Base-by-base conservation (phyloP, 352 stramenopile genomes). In the Phytopythium kandeliae region DNA sequence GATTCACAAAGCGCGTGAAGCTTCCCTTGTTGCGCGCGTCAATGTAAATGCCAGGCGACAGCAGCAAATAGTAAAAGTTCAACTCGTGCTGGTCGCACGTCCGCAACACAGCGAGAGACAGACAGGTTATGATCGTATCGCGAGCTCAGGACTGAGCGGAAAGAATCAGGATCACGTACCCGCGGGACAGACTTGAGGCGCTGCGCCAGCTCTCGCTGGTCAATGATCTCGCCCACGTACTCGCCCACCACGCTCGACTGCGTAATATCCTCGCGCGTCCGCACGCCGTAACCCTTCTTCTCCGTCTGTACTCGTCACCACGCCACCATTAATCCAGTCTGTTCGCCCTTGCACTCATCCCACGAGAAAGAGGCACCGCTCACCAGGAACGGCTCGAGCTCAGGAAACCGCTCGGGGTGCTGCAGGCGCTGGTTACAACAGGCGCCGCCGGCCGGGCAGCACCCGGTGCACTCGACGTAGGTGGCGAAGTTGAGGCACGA, bases 1-100 rank as follows among this genome's bases (percentile, higher is more conserved):
- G 91, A 65, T 98, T 98, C 42, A 98, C 95, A 62, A 98, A 98
- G 0, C 96, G 71, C 54, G 95, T 97, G 45, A 98, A 96, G 61
- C 91, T 96, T 16, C 95, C 95, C 42, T 92, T 89, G 46, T 85
- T 81, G 17, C 85, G 74, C 4, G 86, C 88, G 43, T 97, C 88
- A 51, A 97, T 95, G 63, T 95, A 97, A 11, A 92, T 69, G 0
- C 84, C 84, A 3, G 82, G 82, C 22, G 82, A 64, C n/a, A 95
- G 49, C 35, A 89, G 58, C 54, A 95, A 42, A 33, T 93, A 95
- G 58, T 95, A 95, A 47, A 95, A 95, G 46, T 95, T 95, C 9
- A 89, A 63, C 60, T 95, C 84, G 22, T 89, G 69, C 70, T 85
- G 48, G 5, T 13, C 33, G 35, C 31, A 54, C 43, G 31, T 28